Evolutionary conservation across 2,329 filamentous ascomycete species (phyloP).

Genomic region (Penicillium olsonii): DNA sequence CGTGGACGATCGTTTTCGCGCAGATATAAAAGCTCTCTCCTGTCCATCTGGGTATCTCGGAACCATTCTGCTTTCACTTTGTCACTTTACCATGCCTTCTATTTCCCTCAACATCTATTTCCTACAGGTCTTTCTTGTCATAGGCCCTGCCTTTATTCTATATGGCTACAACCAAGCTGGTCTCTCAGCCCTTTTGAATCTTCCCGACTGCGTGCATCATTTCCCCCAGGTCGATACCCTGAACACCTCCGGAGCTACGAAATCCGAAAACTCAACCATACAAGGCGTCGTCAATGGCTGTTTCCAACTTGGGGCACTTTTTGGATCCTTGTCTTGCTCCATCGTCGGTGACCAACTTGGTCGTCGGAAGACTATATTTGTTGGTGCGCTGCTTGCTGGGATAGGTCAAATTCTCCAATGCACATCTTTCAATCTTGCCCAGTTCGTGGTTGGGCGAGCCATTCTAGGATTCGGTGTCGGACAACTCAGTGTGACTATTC

Average conservation of each 20-base stretch:
- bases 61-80: no score
- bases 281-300: constrained; percentile 31
- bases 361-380: constrained; percentile 48
- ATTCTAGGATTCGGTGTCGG: constrained; percentile 53
- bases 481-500: constrained; percentile 50
- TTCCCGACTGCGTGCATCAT: no score
- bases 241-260: constrained; percentile 24
- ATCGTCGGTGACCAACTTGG: constrained; percentile 49
- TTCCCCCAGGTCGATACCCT: constrained; percentile 44
- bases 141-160: neutral
- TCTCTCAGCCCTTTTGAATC: no score
- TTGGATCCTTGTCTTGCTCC: constrained; percentile 20
- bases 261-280: constrained; percentile 20
- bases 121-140: no score
- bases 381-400: constrained; percentile 46
- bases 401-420: constrained; percentile 49
- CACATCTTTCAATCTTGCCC: constrained; percentile 45
- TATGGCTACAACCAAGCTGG: constrained; percentile 1
- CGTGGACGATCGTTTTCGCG: no score
- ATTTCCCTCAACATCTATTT: no score
- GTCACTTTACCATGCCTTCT: no score
- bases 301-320: constrained; percentile 18
- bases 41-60: no score
- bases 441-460: constrained; percentile 53
- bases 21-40: no score